These are phyloP conservation scores for Termitomyces sp. DNA, from an alignment of 768 basidiomycete species.

Conservation along the genomic window DNA sequence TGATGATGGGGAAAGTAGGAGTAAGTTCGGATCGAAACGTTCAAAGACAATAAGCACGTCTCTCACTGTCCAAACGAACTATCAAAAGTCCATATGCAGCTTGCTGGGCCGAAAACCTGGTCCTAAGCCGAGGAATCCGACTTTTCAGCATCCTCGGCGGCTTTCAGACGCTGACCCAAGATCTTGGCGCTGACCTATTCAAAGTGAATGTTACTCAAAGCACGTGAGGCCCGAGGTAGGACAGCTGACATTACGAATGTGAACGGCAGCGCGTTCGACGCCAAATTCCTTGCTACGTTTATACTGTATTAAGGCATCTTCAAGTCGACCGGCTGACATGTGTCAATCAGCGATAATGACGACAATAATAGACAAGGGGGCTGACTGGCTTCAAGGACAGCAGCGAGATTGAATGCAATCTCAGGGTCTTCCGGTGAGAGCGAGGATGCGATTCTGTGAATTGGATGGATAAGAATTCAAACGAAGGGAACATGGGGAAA, in stretches of 20 bases:
- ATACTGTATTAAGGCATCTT: conserved; percentile 79
- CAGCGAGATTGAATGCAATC: conserved; percentile 88
- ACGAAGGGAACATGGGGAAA: conserved; percentile 19
- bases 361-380: conserved; percentile 16
- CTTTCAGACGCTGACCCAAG: conserved; percentile 55
- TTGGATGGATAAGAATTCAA: conserved; percentile 24
- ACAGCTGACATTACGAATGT: conserved; percentile 70
- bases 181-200: conserved; percentile 77
- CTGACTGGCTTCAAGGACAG: conserved; percentile 85
- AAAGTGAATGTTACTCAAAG: conserved; percentile 10
- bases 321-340: conserved; percentile 63
- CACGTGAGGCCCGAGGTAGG: conserved; percentile 2
- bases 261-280: conserved; percentile 75
- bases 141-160: conserved; percentile 32
- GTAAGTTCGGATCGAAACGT: background rate
- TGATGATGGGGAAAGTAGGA: background rate
- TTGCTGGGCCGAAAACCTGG: conserved; percentile 7
- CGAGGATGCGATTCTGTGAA: conserved; percentile 68
- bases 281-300: conserved; percentile 72
- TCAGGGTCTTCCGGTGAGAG: conserved; percentile 87
- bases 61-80: conserved; percentile 15
- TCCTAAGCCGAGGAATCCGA: conserved; percentile 26
- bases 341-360: conserved; percentile 17
- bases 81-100: background rate
- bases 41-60: conserved; percentile 22